These are phyloP conservation scores for Aspergillus olivimuriae DNA, from an alignment of 495 filamentous ascomycete genomes.

Conservation along the genomic window DNA sequence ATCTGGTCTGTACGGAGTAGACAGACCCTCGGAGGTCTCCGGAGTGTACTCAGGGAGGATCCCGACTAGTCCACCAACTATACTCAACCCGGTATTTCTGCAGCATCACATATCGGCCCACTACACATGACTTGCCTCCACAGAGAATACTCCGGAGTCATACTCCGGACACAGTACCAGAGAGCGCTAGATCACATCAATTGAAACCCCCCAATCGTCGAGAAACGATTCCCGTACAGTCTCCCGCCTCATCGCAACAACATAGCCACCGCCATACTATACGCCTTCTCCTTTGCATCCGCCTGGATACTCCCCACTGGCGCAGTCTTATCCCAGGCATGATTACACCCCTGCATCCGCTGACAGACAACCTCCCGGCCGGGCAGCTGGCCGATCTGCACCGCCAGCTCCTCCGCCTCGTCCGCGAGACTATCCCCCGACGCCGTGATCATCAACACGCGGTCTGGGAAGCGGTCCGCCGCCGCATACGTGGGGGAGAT, in stretches of 20 bases:
- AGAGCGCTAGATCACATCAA: too few relatives aligned
- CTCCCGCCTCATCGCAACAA: conserved; percentile 8
- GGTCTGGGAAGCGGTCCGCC: conserved; percentile 30
- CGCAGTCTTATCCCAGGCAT: conserved; percentile 35
- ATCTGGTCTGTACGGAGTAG: too few relatives aligned
- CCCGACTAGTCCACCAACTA: too few relatives aligned
- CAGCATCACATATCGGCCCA: too few relatives aligned
- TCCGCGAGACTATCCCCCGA: conserved; percentile 33
- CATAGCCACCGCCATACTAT: conserved; percentile 29
- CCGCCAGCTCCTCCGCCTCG: conserved; percentile 37
- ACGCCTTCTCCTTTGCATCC: conserved; percentile 31
- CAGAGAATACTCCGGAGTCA: too few relatives aligned
- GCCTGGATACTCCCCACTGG: conserved; percentile 16
- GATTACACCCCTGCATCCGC: conserved; percentile 36
- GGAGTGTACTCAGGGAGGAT: too few relatives aligned
- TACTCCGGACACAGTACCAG: too few relatives aligned
- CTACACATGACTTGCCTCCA: too few relatives aligned
- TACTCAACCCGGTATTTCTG: too few relatives aligned
- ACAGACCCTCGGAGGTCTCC: too few relatives aligned
- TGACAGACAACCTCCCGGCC: conserved; percentile 31
- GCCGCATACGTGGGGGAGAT: conserved; percentile 40
- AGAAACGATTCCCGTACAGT: too few relatives aligned
- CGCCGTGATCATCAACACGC: conserved; percentile 38
- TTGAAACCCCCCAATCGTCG: too few relatives aligned
- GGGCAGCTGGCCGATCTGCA: conserved; percentile 20